Base-by-base conservation (phyloP, 2,329 filamentous ascomycete species). In the Boeremia lycopersici region DNA sequence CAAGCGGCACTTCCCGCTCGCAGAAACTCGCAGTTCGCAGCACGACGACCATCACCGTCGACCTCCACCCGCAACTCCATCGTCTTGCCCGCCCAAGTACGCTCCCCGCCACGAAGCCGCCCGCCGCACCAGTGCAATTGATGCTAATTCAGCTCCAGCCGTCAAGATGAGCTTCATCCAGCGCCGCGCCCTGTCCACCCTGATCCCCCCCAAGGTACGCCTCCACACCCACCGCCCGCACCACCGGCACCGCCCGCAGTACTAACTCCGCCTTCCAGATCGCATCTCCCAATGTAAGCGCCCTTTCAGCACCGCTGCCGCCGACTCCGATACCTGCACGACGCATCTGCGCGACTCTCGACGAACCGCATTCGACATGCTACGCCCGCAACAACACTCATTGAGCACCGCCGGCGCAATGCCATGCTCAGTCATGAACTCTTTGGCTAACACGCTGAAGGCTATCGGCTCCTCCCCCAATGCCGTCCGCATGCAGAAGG, bases 171-270 rank as follows among this genome's bases (percentile, higher is more conserved):
- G 91, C 85, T 95, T 88, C 86, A 85, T 96, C 75, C 86, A 88
- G 75, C 90, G 90, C 81, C 88, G 93, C 82, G 90, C 86, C 85
- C 89, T 97, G 76, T 98, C 95, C 77, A 96, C 96, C 84, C 89
- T 99, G 80, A 97, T 99, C 74, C 96, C 96, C 71, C 95, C 96
- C 76, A 99, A 99, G 92, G 93, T 96, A 83, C 70, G 83, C 69
- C 59, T 46, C 53, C 49, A 53, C 48, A 13, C 36, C 53, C 38
- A 47, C 56, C 48, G 56, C 56, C 50, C 40, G 44, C 38, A 45
- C 23, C 44, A 36, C 43, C 51, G 15, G 48, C 38, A 44, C 19
- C 42, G 41, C 43, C 49, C 19, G 48, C 46, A 31, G 46, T 57
- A 57, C 80, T 82, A 74, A 82, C 67, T 59, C 48, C 34, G 40